A percentile compares a stretch with the other conserved stretches of the same genome.
Conservation (phyloP, 306 rosid genomes). For the Malus fusca region DNA sequence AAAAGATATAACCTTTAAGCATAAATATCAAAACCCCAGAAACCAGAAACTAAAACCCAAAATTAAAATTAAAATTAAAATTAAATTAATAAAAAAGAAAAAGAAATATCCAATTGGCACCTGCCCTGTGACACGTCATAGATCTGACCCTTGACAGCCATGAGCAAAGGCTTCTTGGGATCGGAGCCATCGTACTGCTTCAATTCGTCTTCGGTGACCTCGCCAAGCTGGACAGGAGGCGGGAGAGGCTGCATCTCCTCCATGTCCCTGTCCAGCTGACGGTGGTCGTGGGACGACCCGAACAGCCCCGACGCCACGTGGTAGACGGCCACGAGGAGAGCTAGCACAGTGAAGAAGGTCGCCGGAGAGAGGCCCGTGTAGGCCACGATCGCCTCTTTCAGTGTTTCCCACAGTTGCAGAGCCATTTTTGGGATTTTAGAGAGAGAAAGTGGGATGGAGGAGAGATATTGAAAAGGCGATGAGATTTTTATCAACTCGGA, state of each 20-base stretch:
- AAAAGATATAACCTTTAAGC: background rate
- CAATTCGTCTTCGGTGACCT: constrained; percentile 65
- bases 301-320: constrained; percentile 56
- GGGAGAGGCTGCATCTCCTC: constrained; percentile 59
- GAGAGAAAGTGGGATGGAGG: background rate
- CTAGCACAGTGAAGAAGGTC: constrained; percentile 73
- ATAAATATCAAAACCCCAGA: constrained; percentile 3
- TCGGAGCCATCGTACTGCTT: constrained; percentile 70
- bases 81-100: background rate
- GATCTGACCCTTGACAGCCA: constrained; percentile 99
- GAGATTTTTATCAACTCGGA: background rate
- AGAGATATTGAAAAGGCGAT: background rate
- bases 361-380: constrained; percentile 88
- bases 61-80: background rate
- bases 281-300: constrained; percentile 30
- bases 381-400: constrained; percentile 63
- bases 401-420: constrained; percentile 73
- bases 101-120: constrained; percentile 10
- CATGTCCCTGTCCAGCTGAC: constrained; percentile 7
- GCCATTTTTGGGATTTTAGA: constrained; percentile 37
- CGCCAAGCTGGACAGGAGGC: constrained; percentile 93
- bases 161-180: constrained; percentile 65
- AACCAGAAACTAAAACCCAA: constrained; percentile 3
- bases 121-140: constrained; percentile 95
- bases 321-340: constrained; percentile 49